A percentile compares a stretch with the other conserved stretches of the same genome.
Conservation (phyloP, 805 yeast species). For the Saturnispora galanensis region DNA sequence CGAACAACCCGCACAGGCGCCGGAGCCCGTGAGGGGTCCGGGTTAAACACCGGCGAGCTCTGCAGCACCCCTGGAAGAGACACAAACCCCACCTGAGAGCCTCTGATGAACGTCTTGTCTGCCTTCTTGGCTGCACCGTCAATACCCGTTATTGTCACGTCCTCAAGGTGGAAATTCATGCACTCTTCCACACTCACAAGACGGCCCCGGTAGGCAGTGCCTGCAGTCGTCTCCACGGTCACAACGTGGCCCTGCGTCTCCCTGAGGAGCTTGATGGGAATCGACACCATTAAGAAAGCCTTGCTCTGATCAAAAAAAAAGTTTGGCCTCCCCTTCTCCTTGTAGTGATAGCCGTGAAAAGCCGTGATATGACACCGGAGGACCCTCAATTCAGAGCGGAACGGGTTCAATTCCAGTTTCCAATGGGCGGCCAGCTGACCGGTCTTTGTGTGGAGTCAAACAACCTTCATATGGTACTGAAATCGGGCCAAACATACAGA, state of each 20-base stretch:
- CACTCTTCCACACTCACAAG: constrained; percentile 80
- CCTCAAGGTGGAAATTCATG: constrained; percentile 83
- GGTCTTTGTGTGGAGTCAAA: constrained; percentile 48
- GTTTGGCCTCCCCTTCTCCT: neutral
- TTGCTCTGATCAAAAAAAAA: neutral
- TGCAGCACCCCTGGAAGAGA: constrained; percentile 80
- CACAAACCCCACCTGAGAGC: constrained; percentile 78
- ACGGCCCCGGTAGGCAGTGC: constrained; percentile 83
- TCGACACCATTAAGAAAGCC: constrained; percentile 43
- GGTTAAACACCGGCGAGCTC: constrained; percentile 82
- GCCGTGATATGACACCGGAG: neutral
- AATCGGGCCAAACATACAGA: constrained; percentile 45
- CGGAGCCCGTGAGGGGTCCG: constrained; percentile 45
- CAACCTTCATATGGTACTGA: constrained; percentile 43
- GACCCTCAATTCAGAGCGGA: constrained; percentile 18
- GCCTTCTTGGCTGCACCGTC: constrained; percentile 69
- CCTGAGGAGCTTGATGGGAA: constrained; percentile 76
- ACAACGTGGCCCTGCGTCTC: constrained; percentile 71
- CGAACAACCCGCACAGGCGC: constrained; percentile 50
- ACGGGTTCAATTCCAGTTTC: constrained; percentile 28
- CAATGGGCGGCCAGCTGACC: constrained; percentile 28
- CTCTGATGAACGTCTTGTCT: constrained; percentile 83
- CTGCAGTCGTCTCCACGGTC: constrained; percentile 73
- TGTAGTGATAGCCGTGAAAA: neutral
- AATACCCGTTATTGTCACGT: constrained; percentile 67